Evolutionary conservation across 2,329 filamentous ascomycete genomes (phyloP).

Genomic region (Furcasterigmium furcatum): DNA sequence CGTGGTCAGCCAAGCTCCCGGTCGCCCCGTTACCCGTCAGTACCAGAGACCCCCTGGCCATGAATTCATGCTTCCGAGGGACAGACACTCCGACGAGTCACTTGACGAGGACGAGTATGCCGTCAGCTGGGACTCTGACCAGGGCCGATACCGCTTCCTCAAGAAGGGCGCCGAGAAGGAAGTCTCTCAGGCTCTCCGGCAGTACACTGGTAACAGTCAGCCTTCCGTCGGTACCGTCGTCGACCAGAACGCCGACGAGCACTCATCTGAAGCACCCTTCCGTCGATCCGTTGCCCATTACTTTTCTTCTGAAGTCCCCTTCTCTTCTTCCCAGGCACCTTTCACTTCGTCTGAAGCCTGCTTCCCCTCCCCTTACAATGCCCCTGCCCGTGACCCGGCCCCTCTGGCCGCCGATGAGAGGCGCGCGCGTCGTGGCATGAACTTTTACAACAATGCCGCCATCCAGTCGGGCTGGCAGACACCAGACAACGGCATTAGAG

Average conservation of each 20-base stretch:
- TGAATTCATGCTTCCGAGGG: too few relatives aligned
- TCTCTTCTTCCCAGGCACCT: too few relatives aligned
- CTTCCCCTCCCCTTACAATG: too few relatives aligned
- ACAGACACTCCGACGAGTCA: background rate
- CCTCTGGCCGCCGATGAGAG: background rate
- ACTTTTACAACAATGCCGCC: constrained; percentile 10
- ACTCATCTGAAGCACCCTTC: background rate
- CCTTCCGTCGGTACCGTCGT: constrained; percentile 11
- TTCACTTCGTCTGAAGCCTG: too few relatives aligned
- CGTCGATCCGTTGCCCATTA: too few relatives aligned
- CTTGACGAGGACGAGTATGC: background rate
- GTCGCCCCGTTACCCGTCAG: too few relatives aligned
- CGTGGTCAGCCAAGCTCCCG: too few relatives aligned
- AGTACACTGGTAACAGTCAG: constrained; percentile 8
- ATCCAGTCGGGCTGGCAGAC: constrained; percentile 9
- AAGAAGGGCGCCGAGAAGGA: constrained; percentile 9
- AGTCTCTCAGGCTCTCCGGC: constrained; percentile 9
- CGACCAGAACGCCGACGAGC: background rate
- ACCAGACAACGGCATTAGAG: constrained; percentile 1
- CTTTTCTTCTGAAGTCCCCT: too few relatives aligned
- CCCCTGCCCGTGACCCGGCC: background rate
- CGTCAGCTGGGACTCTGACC: background rate
- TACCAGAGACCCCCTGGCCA: too few relatives aligned
- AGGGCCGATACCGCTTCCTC: constrained; percentile 5
- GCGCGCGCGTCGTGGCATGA: background rate